These are phyloP conservation scores for Lichtheimia ornata DNA, from an alignment of 371 early-diverging fungal species.

Conservation along the genomic window DNA sequence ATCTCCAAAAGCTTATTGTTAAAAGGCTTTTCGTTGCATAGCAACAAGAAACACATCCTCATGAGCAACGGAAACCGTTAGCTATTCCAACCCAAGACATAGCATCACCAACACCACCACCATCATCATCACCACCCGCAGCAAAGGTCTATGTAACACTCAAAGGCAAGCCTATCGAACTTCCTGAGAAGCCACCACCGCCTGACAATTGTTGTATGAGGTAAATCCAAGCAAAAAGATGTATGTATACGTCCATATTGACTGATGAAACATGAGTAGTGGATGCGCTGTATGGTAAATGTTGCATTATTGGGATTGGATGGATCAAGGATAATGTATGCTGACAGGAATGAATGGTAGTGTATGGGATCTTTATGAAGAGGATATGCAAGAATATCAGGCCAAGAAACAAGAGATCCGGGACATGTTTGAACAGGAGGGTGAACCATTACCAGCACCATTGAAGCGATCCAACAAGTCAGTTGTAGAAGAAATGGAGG, in stretches of 20 bases:
- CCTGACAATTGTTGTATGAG: conserved; percentile 54
- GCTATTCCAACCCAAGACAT: conserved; percentile 6
- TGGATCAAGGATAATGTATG: neutral
- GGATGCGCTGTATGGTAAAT: conserved; percentile 50
- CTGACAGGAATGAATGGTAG: conserved; percentile 9
- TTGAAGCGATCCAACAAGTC: conserved; percentile 17
- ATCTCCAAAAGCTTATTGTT: neutral
- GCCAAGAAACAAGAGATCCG: conserved; percentile 25
- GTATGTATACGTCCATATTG: neutral
- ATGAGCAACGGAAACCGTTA: neutral
- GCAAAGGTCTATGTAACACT: conserved; percentile 19
- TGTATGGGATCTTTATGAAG: conserved; percentile 51
- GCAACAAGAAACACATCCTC: neutral
- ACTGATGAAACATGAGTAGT: conserved; percentile 15
- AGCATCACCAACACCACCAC: neutral
- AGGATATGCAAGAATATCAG: conserved; percentile 44
- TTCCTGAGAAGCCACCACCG: conserved; percentile 32
- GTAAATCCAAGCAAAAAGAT: conserved; percentile 17
- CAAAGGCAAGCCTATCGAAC: conserved; percentile 22
- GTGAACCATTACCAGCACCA: conserved; percentile 26
- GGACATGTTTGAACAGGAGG: conserved; percentile 24
- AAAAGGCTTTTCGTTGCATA: neutral
- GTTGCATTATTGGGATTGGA: neutral
- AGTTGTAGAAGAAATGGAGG: conserved; percentile 20
- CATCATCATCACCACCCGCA: neutral